Conservation (phyloP, 345 rosid species). For the Pseudoturritis turrita region DNA sequence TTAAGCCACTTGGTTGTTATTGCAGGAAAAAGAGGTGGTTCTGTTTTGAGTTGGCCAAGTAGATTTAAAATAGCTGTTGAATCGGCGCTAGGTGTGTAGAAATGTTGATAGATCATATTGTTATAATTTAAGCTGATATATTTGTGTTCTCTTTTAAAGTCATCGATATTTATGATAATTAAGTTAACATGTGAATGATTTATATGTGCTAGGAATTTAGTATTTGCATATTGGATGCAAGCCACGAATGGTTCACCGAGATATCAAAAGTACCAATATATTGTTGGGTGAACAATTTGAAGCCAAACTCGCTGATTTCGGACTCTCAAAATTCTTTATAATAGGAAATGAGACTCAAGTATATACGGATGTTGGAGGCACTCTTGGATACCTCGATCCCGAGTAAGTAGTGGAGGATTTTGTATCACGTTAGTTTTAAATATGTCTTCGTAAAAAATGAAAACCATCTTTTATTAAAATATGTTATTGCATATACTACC, state of each 20-base stretch:
- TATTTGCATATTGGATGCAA: conserved; percentile 39
- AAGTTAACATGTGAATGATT: not conserved
- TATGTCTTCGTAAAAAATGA: not conserved
- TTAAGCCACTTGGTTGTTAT: not conserved
- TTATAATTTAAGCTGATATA: too few relatives aligned
- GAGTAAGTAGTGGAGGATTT: conserved; percentile 12
- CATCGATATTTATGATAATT: not conserved
- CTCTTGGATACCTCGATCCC: conserved; percentile 40
- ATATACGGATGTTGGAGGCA: not conserved
- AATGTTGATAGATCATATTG: not conserved
- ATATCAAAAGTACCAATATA: conserved; percentile 41
- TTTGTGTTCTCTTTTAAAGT: too few relatives aligned
- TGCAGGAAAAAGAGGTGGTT: not conserved
- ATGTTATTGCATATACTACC: conserved; percentile 14
- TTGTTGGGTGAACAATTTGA: conserved; percentile 27
- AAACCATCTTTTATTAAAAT: not conserved
- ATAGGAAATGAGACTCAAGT: conserved; percentile 14
- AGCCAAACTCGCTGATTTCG: conserved; percentile 42
- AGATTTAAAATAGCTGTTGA: not conserved
- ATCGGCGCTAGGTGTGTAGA: not conserved
- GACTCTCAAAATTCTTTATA: conserved; percentile 30
- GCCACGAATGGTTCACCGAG: conserved; percentile 36
- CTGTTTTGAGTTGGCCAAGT: not conserved
- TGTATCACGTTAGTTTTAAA: not conserved
- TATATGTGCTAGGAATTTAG: conserved; percentile 7